Evolutionary conservation across 139 green algal genomes (phyloP).

Genomic region (Zygnema cylindricum): DNA sequence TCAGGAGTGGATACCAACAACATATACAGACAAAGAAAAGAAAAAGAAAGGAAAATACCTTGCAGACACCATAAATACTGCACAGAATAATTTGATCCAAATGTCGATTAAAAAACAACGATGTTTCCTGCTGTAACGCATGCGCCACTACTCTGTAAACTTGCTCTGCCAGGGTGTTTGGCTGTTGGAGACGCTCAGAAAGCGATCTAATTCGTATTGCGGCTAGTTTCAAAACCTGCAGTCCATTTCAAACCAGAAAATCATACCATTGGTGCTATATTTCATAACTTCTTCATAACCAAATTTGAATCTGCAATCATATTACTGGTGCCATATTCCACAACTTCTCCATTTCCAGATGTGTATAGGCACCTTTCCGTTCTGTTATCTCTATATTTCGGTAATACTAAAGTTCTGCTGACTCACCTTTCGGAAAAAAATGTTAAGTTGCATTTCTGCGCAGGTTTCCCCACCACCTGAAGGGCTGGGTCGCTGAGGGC

Average conservation of each 20-base stretch:
- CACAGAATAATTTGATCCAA: slow-evolving; percentile 89
- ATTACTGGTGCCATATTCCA: too few species aligned
- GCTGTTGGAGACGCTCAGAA: slow-evolving; percentile 54
- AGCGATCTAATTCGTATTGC: slow-evolving; percentile 51
- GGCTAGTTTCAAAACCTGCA: slow-evolving; percentile 59
- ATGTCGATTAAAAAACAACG: slow-evolving; percentile 88
- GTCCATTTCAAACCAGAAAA: too few species aligned
- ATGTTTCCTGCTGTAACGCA: slow-evolving; percentile 77
- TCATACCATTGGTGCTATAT: background rate
- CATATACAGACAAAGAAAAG: background rate
- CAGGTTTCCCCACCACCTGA: slow-evolving; percentile 20
- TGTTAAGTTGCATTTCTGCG: slow-evolving; percentile 18
- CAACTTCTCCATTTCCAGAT: too few species aligned
- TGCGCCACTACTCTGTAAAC: slow-evolving; percentile 73
- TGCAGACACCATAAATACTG: slow-evolving; percentile 89
- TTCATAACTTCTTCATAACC: background rate
- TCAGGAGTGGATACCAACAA: too few species aligned
- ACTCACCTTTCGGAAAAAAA: slow-evolving; percentile 27
- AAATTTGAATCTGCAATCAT: too few species aligned
- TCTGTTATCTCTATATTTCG: too few species aligned
- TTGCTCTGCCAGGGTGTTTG: slow-evolving; percentile 49
- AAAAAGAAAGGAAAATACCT: slow-evolving; percentile 66
- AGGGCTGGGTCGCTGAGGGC: slow-evolving; percentile 8
- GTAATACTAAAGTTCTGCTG: too few species aligned
- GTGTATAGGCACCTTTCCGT: too few species aligned